Evolutionary conservation across 176 grass and related monocot genomes (phyloP).

Genomic region (Oropetium thomaeum): DNA sequence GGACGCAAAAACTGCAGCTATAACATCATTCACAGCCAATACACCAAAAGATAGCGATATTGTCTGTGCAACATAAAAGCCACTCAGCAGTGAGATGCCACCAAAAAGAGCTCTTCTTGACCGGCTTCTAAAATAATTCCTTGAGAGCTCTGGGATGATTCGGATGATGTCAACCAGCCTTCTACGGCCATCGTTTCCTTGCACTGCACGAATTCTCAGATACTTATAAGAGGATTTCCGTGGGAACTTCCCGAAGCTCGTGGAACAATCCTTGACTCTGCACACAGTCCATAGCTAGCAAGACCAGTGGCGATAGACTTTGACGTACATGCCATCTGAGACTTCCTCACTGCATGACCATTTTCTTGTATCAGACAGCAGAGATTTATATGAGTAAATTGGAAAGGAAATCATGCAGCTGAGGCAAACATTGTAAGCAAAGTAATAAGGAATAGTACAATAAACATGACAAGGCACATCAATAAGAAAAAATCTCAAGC

Average conservation of each 20-base stretch:
- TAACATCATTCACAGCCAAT: slow-evolving; percentile 92
- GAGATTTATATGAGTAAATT: not conserved
- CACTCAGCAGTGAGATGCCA: slow-evolving; percentile 74
- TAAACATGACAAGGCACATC: not conserved
- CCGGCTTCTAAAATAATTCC: slow-evolving; percentile 75
- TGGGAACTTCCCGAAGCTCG: slow-evolving; percentile 19
- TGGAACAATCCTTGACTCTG: not conserved
- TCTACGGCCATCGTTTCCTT: slow-evolving; percentile 53
- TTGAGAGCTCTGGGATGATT: slow-evolving; percentile 71
- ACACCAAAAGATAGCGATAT: slow-evolving; percentile 89
- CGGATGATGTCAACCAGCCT: slow-evolving; percentile 75
- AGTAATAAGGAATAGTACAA: not conserved
- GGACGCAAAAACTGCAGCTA: slow-evolving; percentile 86
- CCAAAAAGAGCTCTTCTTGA: slow-evolving; percentile 79
- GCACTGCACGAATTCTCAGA: slow-evolving; percentile 48
- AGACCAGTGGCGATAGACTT: slow-evolving; percentile 22
- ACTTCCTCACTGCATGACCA: not conserved
- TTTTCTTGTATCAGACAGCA: not conserved
- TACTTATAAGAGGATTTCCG: slow-evolving; percentile 41
- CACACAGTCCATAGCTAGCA: slow-evolving; percentile 30
- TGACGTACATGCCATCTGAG: slow-evolving; percentile 36
- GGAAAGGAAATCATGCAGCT: not conserved
- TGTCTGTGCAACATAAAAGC: slow-evolving; percentile 94
- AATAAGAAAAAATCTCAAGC: not conserved
- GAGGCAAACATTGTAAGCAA: not conserved